These are phyloP conservation scores for Macrotyloma uniflorum DNA, from an alignment of 306 rosid species.

Conservation along the genomic window DNA sequence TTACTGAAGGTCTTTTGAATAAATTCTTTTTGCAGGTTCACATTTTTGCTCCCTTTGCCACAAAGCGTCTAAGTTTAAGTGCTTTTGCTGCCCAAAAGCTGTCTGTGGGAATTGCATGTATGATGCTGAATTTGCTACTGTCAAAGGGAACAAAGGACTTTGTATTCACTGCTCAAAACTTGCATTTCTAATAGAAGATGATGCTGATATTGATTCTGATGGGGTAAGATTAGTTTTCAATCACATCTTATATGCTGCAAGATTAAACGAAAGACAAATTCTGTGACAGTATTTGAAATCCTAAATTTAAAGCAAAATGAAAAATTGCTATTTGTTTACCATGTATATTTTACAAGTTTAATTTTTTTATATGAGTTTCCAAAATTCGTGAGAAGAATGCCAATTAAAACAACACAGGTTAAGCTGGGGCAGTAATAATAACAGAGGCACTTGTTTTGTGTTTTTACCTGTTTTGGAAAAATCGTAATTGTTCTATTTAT, in stretches of 20 bases:
- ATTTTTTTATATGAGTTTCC: not conserved
- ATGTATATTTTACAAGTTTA: not conserved
- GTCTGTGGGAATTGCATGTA: slow-evolving; percentile 62
- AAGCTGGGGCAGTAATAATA: not conserved
- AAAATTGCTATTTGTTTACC: slow-evolving; percentile 29
- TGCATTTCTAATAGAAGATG: slow-evolving; percentile 57
- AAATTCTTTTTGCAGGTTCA: slow-evolving; percentile 50
- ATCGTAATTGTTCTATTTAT: not conserved
- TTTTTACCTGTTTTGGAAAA: slow-evolving; percentile 26
- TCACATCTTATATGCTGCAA: slow-evolving; percentile 5
- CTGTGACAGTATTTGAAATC: not conserved
- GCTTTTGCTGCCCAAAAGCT: slow-evolving; percentile 75
- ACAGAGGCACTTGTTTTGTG: slow-evolving; percentile 1
- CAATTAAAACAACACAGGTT: slow-evolving; percentile 9
- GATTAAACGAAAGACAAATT: not conserved
- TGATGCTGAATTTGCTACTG: slow-evolving; percentile 45
- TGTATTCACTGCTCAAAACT: slow-evolving; percentile 64
- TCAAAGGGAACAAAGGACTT: slow-evolving; percentile 56
- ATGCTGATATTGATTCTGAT: slow-evolving; percentile 59
- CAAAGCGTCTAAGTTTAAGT: slow-evolving; percentile 57
- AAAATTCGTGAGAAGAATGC: not conserved
- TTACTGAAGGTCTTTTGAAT: slow-evolving; percentile 29
- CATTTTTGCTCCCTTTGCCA: slow-evolving; percentile 65
- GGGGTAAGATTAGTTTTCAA: slow-evolving; percentile 59
- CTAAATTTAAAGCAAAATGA: slow-evolving; percentile 15